These are phyloP conservation scores for Podila epicladia DNA, from an alignment of 192 early-diverging fungal genomes.

Conservation along the genomic window DNA sequence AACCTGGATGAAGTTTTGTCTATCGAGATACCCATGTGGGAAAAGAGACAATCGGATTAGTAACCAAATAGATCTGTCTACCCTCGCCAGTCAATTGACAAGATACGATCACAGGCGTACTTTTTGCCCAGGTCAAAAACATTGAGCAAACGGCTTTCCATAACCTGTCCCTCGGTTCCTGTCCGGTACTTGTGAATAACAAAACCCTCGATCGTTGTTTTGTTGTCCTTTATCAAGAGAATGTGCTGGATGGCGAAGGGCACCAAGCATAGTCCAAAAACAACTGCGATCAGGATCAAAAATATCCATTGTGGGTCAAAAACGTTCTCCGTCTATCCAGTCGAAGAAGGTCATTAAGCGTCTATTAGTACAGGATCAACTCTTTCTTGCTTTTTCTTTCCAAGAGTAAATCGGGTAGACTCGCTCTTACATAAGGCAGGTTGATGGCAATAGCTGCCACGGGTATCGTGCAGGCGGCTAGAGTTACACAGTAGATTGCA, in stretches of 20 bases:
- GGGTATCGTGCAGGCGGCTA: conserved; percentile 42
- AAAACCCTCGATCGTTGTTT: conserved; percentile 55
- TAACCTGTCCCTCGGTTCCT: conserved; percentile 37
- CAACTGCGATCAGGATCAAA: conserved; percentile 38
- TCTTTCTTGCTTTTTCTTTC: no score
- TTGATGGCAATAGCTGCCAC: conserved; percentile 27
- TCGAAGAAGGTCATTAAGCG: no score
- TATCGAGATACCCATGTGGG: background rate
- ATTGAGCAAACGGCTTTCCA: conserved; percentile 49
- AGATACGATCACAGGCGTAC: conserved; percentile 10
- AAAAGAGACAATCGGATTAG: background rate
- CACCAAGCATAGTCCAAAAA: conserved; percentile 50
- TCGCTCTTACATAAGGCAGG: conserved; percentile 23
- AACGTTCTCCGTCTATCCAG: conserved; percentile 18
- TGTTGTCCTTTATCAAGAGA: conserved; percentile 44
- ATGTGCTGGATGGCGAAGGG: conserved; percentile 51
- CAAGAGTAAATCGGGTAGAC: no score
- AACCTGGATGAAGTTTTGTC: conserved; percentile 65
- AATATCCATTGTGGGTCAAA: conserved; percentile 55
- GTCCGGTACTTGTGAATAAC: conserved; percentile 45
- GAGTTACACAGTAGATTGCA: conserved; percentile 42
- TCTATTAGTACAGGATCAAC: no score
- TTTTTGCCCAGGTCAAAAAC: conserved; percentile 52
- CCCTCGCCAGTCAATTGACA: background rate
- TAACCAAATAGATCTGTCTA: background rate